A percentile compares a stretch with the other conserved stretches of the same genome.
Evolutionary conservation across 257 asterid genomes (phyloP).

Genomic region (Nicotiana paniculata): DNA sequence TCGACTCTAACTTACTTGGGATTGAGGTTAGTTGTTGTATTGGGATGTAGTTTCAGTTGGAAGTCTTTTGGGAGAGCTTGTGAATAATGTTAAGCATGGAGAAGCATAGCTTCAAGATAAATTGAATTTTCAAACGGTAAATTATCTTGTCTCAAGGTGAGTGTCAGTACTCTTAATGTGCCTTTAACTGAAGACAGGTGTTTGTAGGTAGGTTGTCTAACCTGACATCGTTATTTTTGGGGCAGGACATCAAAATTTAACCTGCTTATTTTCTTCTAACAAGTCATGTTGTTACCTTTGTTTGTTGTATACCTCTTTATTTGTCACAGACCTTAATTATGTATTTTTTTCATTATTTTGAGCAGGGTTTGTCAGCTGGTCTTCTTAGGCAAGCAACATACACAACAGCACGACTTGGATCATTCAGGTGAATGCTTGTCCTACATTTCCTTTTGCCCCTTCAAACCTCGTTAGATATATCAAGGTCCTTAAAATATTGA

Average conservation of each 20-base stretch:
- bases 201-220: not conserved
- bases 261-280: not conserved
- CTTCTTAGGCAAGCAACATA: constrained; percentile 96
- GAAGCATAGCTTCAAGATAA: not conserved
- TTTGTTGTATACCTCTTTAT: not conserved
- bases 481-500: not conserved
- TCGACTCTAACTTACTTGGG: no score
- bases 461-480: not conserved
- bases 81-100: not conserved
- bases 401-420: constrained; percentile 94
- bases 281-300: not conserved
- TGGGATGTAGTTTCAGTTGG: not conserved
- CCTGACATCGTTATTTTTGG: not conserved
- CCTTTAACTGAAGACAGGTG: not conserved
- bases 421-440: constrained; percentile 51
- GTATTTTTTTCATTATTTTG: constrained; percentile 5
- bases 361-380: constrained; percentile 92
- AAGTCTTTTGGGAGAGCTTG: not conserved
- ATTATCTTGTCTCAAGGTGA: not conserved
- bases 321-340: not conserved
- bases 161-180: not conserved
- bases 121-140: not conserved
- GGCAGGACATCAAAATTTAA: no score
- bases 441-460: not conserved
- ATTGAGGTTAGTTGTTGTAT: no score